phyloP scores from a whole-genome alignment of 2,329 filamentous ascomycete species.

The Pseudogymnoascus sp. region DNA sequence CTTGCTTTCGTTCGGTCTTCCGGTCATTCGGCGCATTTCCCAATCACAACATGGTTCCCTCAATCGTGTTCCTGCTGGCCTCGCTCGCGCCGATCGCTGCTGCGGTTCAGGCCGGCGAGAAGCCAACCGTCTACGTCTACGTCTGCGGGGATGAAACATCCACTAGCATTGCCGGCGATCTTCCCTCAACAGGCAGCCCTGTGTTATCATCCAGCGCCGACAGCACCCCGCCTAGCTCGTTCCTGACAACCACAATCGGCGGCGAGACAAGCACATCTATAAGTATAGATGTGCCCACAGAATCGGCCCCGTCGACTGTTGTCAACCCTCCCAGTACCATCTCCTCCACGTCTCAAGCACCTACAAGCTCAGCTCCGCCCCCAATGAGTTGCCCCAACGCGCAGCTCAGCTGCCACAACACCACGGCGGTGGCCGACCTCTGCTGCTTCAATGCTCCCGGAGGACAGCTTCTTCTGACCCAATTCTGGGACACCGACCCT shows the following conservation, averaged over 20 bases:
- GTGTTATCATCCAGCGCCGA: neutral
- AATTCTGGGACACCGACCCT: slow-evolving; percentile 68
- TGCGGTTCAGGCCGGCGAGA: slow-evolving; percentile 2
- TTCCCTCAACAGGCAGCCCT: neutral
- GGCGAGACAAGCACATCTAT: neutral
- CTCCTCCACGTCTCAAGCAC: slow-evolving; percentile 6
- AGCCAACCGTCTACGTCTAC: slow-evolving; percentile 3
- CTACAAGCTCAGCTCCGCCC: slow-evolving; percentile 9
- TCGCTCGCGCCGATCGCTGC: neutral
- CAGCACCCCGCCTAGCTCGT: neutral
- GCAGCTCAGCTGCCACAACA: slow-evolving; percentile 55
- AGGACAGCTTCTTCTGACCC: slow-evolving; percentile 64
- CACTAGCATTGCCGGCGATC: neutral
- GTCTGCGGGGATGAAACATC: slow-evolving; percentile 7
- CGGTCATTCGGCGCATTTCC: neutral
- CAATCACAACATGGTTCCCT: slow-evolving; percentile 4
- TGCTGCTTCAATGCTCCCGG: slow-evolving; percentile 71
- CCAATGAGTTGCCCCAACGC: slow-evolving; percentile 24
- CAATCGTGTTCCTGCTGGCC: neutral
- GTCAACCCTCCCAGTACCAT: slow-evolving; percentile 16
- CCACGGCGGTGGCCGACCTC: slow-evolving; percentile 50
- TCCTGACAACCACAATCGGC: neutral
- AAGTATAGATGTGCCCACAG: slow-evolving; percentile 3
- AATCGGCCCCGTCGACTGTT: neutral
- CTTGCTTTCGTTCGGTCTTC: neutral